These are phyloP conservation scores for Chamaecrista fasciculata DNA, from an alignment of 306 rosid species.

Conservation along the genomic window DNA sequence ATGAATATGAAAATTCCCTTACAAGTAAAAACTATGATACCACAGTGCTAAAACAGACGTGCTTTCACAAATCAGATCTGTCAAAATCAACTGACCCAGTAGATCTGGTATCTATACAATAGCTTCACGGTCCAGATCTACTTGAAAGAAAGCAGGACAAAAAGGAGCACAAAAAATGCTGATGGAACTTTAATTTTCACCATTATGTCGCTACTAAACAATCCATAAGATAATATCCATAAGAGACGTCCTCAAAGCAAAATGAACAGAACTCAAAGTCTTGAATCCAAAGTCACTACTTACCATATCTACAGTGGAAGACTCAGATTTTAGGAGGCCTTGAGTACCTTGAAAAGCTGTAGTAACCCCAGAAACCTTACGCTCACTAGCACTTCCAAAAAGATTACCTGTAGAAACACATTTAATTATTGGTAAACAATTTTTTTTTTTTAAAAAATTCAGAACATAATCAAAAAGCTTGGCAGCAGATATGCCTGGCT, in stretches of 20 bases:
- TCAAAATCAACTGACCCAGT: not conserved
- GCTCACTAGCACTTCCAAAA: conserved; percentile 39
- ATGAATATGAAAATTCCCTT: no score
- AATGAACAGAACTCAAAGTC: conserved; percentile 4
- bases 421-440: conserved; percentile 26
- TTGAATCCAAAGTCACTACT: conserved; percentile 34
- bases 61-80: not conserved
- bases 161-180: not conserved
- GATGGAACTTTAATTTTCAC: no score
- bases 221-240: not conserved
- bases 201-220: not conserved
- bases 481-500: conserved; percentile 35
- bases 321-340: conserved; percentile 31
- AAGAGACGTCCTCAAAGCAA: not conserved
- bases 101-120: no score
- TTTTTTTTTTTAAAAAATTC: conserved; percentile 2
- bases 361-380: conserved; percentile 49
- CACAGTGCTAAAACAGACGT: not conserved
- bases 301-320: conserved; percentile 53
- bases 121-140: not conserved
- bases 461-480: conserved; percentile 31
- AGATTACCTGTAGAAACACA: conserved; percentile 43
- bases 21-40: no score
- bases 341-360: conserved; percentile 42
- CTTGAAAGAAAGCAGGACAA: not conserved